Evolutionary conservation across 768 basidiomycete species (phyloP), one percentile per base, ranked within the genome.

Genomic region (Astraeus odoratus): DNA sequence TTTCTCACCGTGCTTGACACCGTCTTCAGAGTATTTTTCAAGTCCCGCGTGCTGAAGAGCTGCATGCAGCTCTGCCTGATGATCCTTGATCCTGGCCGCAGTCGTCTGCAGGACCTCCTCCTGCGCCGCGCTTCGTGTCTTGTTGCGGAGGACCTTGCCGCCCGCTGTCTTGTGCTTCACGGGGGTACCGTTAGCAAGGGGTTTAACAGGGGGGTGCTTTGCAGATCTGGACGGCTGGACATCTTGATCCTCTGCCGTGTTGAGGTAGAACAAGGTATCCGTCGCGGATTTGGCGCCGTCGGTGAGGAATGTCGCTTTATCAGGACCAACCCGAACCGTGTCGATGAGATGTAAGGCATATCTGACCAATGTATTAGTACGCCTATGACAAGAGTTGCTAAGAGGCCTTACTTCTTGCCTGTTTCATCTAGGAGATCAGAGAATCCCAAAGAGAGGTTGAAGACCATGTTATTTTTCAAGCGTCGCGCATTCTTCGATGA

Each of bases 311-410:
- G 74, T 65, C 3, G 83, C 76, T 49, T 75, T 79, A 37, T 81
- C 76, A 31, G 75, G 60, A 16, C 80, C 85, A 18, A 97, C 70
- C 51, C 81, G 81, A 52, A 97, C 76, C 1, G 93, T 97, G 59
- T 98, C 95, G 13, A 84, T 80, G 37, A 98, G 74, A 51, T 89
- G 84, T 20, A 98, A 65, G 5, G 91, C 80, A 60, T 97, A 96
- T 63, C 89, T 95, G 54, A 8, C 19, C 31, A 39, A 25, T 20
- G 29, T 4, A 27, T 33, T 51, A 35, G 44, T 26, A 22, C 41
- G 30, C 15, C 24, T 22, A 38, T 16, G 25, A 15, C 23, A 39
- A 40, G 45, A 23, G 8, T 12, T 40, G 29, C 8, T 19, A 8
- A 19, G 8, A n/a, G 22, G 18, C 57, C 74, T 51, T 60, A 93